Conservation (phyloP, 306 rosid genomes). For the Sechiopsis laciniata region DNA sequence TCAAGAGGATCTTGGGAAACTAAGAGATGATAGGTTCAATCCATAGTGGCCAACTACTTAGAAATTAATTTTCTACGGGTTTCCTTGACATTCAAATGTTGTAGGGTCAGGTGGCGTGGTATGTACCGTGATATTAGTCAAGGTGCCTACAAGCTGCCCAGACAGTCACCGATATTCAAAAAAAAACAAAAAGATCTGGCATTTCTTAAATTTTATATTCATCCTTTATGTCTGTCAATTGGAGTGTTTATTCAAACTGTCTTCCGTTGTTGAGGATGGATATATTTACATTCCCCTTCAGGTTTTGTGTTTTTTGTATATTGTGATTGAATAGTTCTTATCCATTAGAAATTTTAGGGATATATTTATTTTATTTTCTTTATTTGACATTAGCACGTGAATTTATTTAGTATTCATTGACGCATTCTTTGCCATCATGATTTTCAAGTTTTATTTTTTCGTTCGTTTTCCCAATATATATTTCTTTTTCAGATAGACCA, state of each 20-base stretch:
- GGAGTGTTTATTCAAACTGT: not conserved
- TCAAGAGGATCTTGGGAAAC: too few species aligned
- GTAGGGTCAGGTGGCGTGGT: too few species aligned
- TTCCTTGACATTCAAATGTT: too few species aligned
- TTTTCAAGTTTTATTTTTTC: constrained; percentile 27
- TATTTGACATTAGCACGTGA: not conserved
- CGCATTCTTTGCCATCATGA: constrained; percentile 12
- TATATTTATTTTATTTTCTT: not conserved
- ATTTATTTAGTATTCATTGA: not conserved
- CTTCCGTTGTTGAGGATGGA: not conserved
- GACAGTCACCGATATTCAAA: too few species aligned
- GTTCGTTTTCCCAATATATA: constrained; percentile 17
- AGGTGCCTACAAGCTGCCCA: too few species aligned
- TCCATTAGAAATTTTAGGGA: not conserved
- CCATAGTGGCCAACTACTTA: too few species aligned
- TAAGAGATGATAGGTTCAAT: too few species aligned
- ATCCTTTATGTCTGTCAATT: not conserved
- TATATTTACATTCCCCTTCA: not conserved
- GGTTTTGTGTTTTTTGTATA: not conserved
- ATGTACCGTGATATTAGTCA: too few species aligned
- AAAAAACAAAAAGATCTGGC: not conserved
- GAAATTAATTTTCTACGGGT: too few species aligned
- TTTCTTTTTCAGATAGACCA: constrained; percentile 51
- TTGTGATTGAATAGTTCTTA: not conserved
- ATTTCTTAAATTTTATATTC: not conserved